These are phyloP conservation scores for Eimeria acervulina DNA, from an alignment of 169 alveolate species.

Conservation along the genomic window DNA sequence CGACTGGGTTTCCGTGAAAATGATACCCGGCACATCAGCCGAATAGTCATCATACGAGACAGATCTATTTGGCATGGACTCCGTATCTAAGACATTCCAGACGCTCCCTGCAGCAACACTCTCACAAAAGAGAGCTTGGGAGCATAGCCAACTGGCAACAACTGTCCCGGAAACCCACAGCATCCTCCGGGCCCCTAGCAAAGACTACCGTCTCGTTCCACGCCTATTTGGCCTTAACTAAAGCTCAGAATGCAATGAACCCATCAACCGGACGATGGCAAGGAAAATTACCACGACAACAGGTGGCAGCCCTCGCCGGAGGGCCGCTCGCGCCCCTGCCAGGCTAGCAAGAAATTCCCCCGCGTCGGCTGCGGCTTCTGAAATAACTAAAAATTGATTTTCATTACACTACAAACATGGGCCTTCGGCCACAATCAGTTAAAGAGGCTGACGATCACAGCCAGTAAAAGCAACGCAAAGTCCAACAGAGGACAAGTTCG, in stretches of 20 bases:
- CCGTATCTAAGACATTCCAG: not conserved
- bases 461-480: not conserved
- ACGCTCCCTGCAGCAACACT: not conserved
- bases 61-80: not conserved
- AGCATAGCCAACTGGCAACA: constrained; percentile 5
- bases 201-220: not conserved
- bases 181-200: not conserved
- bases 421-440: not conserved
- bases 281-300: not conserved
- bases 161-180: not conserved
- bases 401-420: not conserved
- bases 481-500: not conserved
- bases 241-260: not conserved
- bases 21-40: not conserved
- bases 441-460: not conserved
- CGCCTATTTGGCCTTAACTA: not conserved
- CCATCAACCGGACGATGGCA: not conserved
- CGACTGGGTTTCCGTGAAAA: not conserved
- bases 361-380: not conserved
- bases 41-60: not conserved
- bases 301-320: not conserved
- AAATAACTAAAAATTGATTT: not conserved
- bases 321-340: not conserved
- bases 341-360: not conserved
- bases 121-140: not conserved